Conservation (phyloP, 306 rosid genomes). For the Begonia fuchsioides region DNA sequence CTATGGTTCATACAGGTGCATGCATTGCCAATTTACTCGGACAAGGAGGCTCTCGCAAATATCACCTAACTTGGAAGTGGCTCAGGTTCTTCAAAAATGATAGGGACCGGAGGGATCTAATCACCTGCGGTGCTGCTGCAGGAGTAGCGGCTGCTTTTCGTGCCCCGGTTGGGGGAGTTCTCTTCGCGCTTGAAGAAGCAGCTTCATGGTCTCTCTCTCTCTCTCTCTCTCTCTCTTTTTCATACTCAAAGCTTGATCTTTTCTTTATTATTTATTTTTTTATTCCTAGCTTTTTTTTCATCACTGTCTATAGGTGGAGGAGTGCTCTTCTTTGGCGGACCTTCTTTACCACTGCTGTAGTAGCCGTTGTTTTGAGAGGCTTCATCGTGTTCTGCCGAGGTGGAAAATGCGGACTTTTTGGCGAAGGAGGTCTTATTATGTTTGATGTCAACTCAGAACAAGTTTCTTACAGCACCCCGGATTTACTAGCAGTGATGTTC, state of each 20-base stretch:
- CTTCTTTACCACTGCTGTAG: conserved; percentile 89
- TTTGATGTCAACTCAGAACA: conserved; percentile 51
- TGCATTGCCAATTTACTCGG: conserved; percentile 67
- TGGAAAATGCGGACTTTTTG: conserved; percentile 95
- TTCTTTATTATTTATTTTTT: too few species aligned
- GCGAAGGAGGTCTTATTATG: conserved; percentile 94
- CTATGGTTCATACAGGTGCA: conserved; percentile 84
- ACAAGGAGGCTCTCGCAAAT: conserved; percentile 70
- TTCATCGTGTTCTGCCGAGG: conserved; percentile 95
- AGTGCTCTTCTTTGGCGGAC: conserved; percentile 95
- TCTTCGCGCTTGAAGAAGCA: conserved; percentile 87
- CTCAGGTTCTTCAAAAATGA: conserved; percentile 67
- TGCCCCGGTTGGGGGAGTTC: conserved; percentile 90
- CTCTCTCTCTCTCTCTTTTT: conserved; percentile 15
- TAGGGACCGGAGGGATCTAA: conserved; percentile 69
- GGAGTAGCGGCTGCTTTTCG: conserved; percentile 91
- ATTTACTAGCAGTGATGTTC: conserved; percentile 38
- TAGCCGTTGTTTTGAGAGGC: conserved; percentile 89
- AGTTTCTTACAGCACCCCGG: conserved; percentile 27
- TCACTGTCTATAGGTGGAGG: conserved; percentile 30
- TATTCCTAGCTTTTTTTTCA: neutral
- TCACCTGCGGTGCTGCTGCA: conserved; percentile 92
- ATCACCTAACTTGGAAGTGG: conserved; percentile 57
- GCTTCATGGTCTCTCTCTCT: conserved; percentile 47
- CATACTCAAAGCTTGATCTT: neutral